These are phyloP conservation scores for Eurotiales sp. DNA, from an alignment of 2,329 filamentous ascomycete species.

Conservation along the genomic window DNA sequence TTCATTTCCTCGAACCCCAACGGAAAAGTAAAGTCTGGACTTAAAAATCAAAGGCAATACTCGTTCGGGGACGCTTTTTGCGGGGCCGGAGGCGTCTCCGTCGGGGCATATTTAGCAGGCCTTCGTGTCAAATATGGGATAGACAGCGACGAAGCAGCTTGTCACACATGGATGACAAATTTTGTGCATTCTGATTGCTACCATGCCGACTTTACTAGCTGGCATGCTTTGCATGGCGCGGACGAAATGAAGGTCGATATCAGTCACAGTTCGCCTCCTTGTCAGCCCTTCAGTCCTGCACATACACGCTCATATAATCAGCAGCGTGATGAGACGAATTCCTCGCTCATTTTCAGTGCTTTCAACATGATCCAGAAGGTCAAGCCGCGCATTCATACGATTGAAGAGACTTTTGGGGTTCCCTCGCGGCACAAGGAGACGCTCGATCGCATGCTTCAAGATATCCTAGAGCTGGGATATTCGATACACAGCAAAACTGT, in stretches of 20 bases:
- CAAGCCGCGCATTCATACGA: conserved; percentile 65
- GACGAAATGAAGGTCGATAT: conserved; percentile 57
- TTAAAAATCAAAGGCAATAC: conserved; percentile 43
- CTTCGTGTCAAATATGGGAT: conserved; percentile 60
- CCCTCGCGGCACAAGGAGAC: conserved; percentile 51
- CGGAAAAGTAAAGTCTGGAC: too few species aligned
- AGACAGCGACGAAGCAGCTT: conserved; percentile 58
- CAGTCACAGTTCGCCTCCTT: conserved; percentile 72
- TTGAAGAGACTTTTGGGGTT: conserved; percentile 76
- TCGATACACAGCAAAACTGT: conserved; percentile 67
- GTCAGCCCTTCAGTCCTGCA: conserved; percentile 69
- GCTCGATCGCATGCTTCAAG: conserved; percentile 59
- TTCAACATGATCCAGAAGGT: conserved; percentile 54
- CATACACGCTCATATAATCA: conserved; percentile 54
- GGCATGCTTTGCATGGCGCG: conserved; percentile 27
- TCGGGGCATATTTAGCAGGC: conserved; percentile 59
- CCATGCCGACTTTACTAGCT: conserved; percentile 45
- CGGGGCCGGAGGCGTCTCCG: conserved; percentile 67
- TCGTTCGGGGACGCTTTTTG: conserved; percentile 70
- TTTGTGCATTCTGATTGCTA: conserved; percentile 44
- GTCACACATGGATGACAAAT: conserved; percentile 56
- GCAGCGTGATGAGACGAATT: conserved; percentile 64
- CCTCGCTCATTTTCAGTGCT: conserved; percentile 50
- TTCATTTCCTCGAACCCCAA: too few species aligned
- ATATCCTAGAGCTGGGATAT: conserved; percentile 59